phyloP scores from a whole-genome alignment of 2,329 filamentous ascomycete genomes.

The Pestalotiopsis fici region DNA sequence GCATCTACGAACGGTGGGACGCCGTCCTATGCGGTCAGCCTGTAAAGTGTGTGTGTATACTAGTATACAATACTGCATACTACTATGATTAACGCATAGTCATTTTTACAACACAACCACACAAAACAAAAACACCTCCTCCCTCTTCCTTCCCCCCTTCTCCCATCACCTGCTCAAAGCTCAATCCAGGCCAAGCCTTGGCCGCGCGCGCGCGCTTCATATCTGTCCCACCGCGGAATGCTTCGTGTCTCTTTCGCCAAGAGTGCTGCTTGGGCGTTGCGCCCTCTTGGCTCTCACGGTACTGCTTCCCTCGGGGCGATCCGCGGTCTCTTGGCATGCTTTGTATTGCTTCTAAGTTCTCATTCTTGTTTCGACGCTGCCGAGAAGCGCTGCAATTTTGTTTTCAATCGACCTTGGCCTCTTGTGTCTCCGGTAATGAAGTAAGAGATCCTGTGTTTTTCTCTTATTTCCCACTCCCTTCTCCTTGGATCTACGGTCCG shows the following conservation, averaged over 20 bases:
- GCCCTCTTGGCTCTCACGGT: background rate
- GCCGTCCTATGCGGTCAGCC: background rate
- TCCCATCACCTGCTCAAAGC: background rate
- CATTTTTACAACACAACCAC: background rate
- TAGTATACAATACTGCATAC: background rate
- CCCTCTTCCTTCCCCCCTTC: background rate
- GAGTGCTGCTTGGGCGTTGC: background rate
- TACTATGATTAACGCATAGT: background rate
- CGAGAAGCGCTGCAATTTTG: background rate
- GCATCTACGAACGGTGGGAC: background rate
- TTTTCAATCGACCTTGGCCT: background rate
- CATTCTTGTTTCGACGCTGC: background rate
- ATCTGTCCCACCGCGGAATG: background rate
- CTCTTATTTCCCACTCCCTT: background rate
- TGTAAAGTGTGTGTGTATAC: background rate
- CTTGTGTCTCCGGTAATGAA: background rate
- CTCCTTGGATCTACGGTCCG: background rate
- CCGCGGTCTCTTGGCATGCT: constrained; percentile 3
- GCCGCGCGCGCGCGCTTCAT: background rate
- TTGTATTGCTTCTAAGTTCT: background rate
- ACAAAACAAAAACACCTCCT: background rate
- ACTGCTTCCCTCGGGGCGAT: background rate
- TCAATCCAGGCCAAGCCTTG: background rate
- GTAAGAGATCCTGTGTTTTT: background rate
- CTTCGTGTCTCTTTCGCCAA: background rate